A percentile compares a stretch with the other conserved stretches of the same genome.
These are phyloP conservation scores for Pseudocercospora eumusae DNA, from an alignment of 2,329 filamentous ascomycete genomes.

Conservation along the genomic window DNA sequence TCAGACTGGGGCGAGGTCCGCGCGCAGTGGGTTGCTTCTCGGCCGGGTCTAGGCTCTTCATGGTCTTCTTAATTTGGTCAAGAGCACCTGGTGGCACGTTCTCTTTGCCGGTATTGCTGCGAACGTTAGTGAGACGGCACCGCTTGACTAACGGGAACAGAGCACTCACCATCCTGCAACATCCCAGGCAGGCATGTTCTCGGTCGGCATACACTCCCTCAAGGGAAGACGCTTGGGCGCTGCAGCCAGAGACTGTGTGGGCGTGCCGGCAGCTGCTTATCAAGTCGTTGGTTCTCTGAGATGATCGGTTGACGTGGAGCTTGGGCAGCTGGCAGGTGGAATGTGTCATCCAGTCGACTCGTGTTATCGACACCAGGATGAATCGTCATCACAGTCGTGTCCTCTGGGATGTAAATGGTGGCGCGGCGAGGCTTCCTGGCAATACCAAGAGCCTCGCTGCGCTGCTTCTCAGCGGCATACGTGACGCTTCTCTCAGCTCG, in stretches of 20 bases:
- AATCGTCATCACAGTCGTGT: constrained; percentile 55
- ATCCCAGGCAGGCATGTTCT: constrained; percentile 39
- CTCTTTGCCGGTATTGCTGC: constrained; percentile 60
- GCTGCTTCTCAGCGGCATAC: constrained; percentile 5
- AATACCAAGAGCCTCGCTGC: constrained; percentile 3
- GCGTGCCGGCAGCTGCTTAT: constrained; percentile 26
- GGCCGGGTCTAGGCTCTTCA: constrained; percentile 1
- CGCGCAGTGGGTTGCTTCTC: background rate
- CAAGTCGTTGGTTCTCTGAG: background rate
- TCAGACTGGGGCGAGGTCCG: constrained; percentile 19
- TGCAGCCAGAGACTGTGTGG: constrained; percentile 45
- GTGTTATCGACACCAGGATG: constrained; percentile 48
- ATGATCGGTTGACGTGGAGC: background rate
- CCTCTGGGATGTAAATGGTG: constrained; percentile 56
- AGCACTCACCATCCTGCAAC: constrained; percentile 44
- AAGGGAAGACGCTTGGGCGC: constrained; percentile 55
- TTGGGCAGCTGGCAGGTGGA: constrained; percentile 18
- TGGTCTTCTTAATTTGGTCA: constrained; percentile 9
- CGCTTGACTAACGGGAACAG: background rate
- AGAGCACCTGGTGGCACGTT: constrained; percentile 57
- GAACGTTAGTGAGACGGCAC: background rate
- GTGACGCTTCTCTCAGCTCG: background rate
- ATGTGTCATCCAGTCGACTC: constrained; percentile 39
- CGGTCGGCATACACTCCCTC: constrained; percentile 38
- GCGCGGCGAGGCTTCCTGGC: constrained; percentile 46